Evolutionary conservation across 805 yeast species (phyloP), one percentile per base, ranked within the genome.

Genomic region (Kodamaea neixiangensis): DNA sequence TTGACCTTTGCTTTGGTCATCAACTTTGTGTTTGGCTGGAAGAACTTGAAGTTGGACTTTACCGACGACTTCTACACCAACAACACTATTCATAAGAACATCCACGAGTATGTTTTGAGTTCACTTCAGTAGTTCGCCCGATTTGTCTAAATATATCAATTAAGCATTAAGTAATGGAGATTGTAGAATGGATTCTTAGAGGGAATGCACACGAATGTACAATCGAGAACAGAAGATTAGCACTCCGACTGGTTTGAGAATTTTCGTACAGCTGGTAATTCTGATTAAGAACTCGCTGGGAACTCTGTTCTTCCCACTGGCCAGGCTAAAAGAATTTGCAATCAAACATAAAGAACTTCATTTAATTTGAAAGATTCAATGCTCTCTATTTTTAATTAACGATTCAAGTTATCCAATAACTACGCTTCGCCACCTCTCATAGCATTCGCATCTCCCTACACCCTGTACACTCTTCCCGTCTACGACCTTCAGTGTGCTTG

Each of bases 11-110:
- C 93, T 3, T 75, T 93, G 59, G 62, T 79, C 7, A 65, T 90
- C 55, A 92, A 92, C 68, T 93, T 91, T 60, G 73, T 79, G 25
- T 82, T 84, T 49, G 89, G 94, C 0, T 73, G 72, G 67, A 68
- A 58, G 48, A 61, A 54, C 41, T 56, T 67, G 42, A 60, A 64
- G 22, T 53, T 56, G 44, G 66, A 67, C 46, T 51, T 65, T 47
- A 57, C 60, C 29, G 62, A 58, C 35, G 64, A 62, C 17, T 73
- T 68, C 56, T 72, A 65, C 53, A 53, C 52, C 9, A 53, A 54
- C 20, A 66, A 73, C 55, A 67, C 75, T 7, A 21, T 62, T 31
- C 78, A 75, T 56, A 64, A 65, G 51, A 49, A 55, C 21, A 58
- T 75, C 15, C 73, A 73, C 50, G 71, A 69, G 45, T 65, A 62